Evolutionary conservation across 2,329 filamentous ascomycete genomes (phyloP).

Genomic region (Arthroderma uncinatum): DNA sequence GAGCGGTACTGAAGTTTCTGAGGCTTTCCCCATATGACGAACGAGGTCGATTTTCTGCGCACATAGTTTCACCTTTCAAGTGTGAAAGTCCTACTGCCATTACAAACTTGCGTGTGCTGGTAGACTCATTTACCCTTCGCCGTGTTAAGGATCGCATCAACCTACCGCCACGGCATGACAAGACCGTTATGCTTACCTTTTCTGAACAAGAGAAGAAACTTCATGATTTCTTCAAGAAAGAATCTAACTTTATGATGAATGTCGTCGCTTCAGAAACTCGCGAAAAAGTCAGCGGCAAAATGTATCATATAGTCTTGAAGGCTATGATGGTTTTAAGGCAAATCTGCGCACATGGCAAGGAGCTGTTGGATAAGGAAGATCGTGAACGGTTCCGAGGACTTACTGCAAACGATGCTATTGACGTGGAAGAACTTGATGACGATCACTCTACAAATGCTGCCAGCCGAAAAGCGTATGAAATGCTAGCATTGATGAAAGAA

Average conservation of each 20-base stretch:
- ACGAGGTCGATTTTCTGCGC: slow-evolving; percentile 59
- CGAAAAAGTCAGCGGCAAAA: slow-evolving; percentile 64
- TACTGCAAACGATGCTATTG: slow-evolving; percentile 75
- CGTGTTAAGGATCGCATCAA: slow-evolving; percentile 86
- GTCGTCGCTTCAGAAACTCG: slow-evolving; percentile 57
- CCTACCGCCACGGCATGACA: slow-evolving; percentile 62
- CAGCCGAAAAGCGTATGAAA: slow-evolving; percentile 68
- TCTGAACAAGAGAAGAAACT: slow-evolving; percentile 60
- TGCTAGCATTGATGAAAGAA: slow-evolving; percentile 73
- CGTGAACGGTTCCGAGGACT: slow-evolving; percentile 67
- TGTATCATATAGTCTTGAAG: slow-evolving; percentile 89
- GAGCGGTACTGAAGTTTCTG: slow-evolving; percentile 75
- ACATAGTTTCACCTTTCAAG: slow-evolving; percentile 80
- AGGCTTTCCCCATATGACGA: slow-evolving; percentile 77
- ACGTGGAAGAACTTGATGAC: slow-evolving; percentile 69
- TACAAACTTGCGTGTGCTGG: slow-evolving; percentile 72
- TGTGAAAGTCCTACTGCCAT: slow-evolving; percentile 58
- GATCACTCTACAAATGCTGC: slow-evolving; percentile 47
- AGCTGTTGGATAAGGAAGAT: slow-evolving; percentile 76
- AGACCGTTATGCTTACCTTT: slow-evolving; percentile 64
- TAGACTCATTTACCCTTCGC: slow-evolving; percentile 87
- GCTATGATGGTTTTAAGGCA: slow-evolving; percentile 80
- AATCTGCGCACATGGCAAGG: slow-evolving; percentile 87
- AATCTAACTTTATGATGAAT: slow-evolving; percentile 68
- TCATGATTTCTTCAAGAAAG: slow-evolving; percentile 74